Base-by-base conservation (phyloP, 2,329 filamentous ascomycete genomes). In the Epichloe baconii region DNA sequence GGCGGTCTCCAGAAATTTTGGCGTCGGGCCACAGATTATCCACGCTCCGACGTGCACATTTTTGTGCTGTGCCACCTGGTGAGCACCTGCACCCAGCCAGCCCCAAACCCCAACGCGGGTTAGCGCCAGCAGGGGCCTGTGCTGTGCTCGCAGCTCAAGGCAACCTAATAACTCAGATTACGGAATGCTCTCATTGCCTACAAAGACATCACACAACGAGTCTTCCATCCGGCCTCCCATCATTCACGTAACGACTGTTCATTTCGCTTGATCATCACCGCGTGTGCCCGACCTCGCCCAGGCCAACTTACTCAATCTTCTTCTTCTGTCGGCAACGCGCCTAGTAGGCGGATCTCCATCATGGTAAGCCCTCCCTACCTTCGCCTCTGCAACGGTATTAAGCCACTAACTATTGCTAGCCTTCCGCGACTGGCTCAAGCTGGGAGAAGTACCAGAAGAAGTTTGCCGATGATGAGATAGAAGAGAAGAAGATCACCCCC, bases 371-470 rank as follows among this genome's bases (percentile, higher is more conserved):
- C 23, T 36, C 26, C 10, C 34, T 14, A 35, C 36, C 5, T 14
- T 23, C n/a, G 11, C n/a, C 21, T 41, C 36, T 14, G 15, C 42
- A 55, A 49, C 26, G 40, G 52, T 43, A 48, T 36, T 44, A 35
- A 51, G 50, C 38, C 54, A 56, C 59, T 66, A 56, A 66, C 56
- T 40, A 19, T 43, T 23, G 53, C 49, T 80, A 96, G 90, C 90
- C 90, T 78, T 91, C 87, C 75, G 91, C 93, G 71, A 95, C 86
- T 64, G 93, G 93, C 68, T 74, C 79, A 71, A 88, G 82, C 79
- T 98, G 93, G 93, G 93, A 98, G 79, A 97, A 97, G 77, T 97
- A 95, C 78, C 81, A 87, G 75, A 96, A 97, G 79, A 90, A 84
- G 66, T 98, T 88, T 66, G 91, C 85, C 66, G 93, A 98, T 66